phyloP scores from a whole-genome alignment of 2,329 filamentous ascomycete species.

The Arthrobotrys pseudoclavata region DNA sequence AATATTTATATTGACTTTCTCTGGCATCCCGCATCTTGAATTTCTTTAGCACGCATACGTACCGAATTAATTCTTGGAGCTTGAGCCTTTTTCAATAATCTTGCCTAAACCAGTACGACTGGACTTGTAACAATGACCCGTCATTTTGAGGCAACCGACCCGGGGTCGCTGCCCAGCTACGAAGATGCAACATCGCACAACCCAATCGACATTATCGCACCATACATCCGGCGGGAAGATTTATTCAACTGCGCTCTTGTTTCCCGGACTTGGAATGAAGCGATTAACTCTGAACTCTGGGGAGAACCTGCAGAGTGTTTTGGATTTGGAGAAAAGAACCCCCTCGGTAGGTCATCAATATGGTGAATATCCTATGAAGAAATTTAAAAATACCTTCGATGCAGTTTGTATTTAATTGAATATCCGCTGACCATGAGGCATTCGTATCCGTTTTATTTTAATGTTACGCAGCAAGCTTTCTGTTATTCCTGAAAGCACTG shows the following conservation, averaged over 20 bases:
- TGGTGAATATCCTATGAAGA: too few relatives aligned
- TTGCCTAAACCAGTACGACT: too few relatives aligned
- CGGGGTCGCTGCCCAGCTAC: constrained; percentile 59
- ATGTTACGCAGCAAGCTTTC: constrained; percentile 32
- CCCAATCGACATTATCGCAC: constrained; percentile 58
- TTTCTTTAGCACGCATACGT: not conserved
- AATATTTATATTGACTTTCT: too few relatives aligned
- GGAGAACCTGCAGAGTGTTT: constrained; percentile 50
- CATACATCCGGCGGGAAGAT: constrained; percentile 58
- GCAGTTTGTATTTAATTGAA: too few relatives aligned
- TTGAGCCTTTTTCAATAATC: not conserved
- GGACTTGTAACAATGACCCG: too few relatives aligned
- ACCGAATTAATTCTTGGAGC: too few relatives aligned
- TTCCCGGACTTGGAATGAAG: constrained; percentile 56
- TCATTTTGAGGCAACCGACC: constrained; percentile 14
- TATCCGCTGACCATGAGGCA: too few relatives aligned
- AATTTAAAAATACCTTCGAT: too few relatives aligned
- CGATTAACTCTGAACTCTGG: constrained; percentile 60
- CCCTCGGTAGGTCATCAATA: constrained; percentile 25
- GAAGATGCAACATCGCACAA: constrained; percentile 61
- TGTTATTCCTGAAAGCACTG: constrained; percentile 41
- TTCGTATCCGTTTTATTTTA: not conserved
- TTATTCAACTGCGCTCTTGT: constrained; percentile 60
- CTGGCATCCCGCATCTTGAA: not conserved
- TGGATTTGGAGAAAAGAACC: constrained; percentile 52